phyloP scores from a whole-genome alignment of 1,284 basidiomycete species.

The Boletus subluridellus region DNA sequence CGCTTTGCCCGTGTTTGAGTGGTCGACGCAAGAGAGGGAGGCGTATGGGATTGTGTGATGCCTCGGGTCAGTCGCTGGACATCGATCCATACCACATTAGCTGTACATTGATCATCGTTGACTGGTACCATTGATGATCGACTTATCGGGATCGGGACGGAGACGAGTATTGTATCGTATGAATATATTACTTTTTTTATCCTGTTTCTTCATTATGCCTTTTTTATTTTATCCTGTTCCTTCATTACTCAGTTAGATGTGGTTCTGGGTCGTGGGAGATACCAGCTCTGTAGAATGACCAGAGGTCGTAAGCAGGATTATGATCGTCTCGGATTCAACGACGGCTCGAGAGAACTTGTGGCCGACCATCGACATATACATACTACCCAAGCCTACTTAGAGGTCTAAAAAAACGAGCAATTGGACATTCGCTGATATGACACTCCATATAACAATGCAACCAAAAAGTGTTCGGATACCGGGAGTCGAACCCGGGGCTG shows the following conservation, averaged over 20 bases:
- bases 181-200: not conserved
- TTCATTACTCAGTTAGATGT: too few species aligned
- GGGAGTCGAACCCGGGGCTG: constrained; percentile 39
- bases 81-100: not conserved
- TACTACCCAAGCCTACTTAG: not conserved
- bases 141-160: not conserved
- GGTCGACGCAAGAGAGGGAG: constrained; percentile 49
- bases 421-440: too few species aligned
- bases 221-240: too few species aligned
- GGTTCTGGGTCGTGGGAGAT: not conserved
- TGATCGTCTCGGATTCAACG: not conserved
- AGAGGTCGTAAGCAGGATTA: not conserved
- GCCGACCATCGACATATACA: not conserved
- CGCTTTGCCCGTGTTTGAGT: constrained; percentile 70
- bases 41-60: constrained; percentile 34
- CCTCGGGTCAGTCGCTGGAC: not conserved
- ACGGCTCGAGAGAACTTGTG: not conserved
- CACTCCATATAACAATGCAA: not conserved
- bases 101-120: not conserved
- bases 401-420: not conserved
- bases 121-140: not conserved
- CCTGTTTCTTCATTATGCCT: not conserved
- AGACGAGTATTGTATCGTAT: not conserved
- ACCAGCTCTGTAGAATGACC: too few species aligned
- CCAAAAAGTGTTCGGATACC: constrained; percentile 34